Base-by-base conservation (phyloP, 345 rosid species). In the Moringa oleifera region DNA sequence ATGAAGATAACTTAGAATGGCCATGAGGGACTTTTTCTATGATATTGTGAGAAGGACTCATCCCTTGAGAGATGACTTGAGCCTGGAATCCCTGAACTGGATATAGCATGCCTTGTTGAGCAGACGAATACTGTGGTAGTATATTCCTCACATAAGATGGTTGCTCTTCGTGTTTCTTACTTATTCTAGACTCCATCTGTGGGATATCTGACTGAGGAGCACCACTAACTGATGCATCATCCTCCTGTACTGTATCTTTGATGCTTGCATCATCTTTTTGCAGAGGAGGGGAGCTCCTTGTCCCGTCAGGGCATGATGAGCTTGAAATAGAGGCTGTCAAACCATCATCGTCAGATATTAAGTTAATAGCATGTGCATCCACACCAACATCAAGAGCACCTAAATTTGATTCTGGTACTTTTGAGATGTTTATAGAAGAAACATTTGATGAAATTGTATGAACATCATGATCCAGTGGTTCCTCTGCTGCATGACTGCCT, bases 401-500 rank as follows among this genome's bases (percentile, higher is more conserved):
- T 53, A 71, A 41, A 73, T 64, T 60, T 68, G 80, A 64, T 71
- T 85, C 87, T 0, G 74, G 70, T 63, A 65, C 63, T 74, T 80
- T 76, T 51, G 87, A 74, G 67, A 80, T 62, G 61, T 55, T 75
- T 46, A 75, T 69, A 54, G 95, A 73, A 68, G 94, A 69, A 63
- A 74, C 53, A 60, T 79, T 85, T 45, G 82, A 70, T 24, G 88
- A 68, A 57, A 71, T 57, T 18, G 74, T 68, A 12, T 81, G 82
- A 51, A 77, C 73, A 67, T 85, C 87, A 10, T 60, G 77, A 71
- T 82, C 85, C 53, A 58, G 24, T 28, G 70, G 54, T 69, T 82
- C 96, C 62, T 87, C 87, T 55, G 80, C 62, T 68, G 79, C 81
- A 75, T 61, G 74, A 23, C 67, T 83, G 69, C 84, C 80, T 58